Conservation (phyloP, 768 basidiomycete species). For the Phaeolepiota aurea region DNA sequence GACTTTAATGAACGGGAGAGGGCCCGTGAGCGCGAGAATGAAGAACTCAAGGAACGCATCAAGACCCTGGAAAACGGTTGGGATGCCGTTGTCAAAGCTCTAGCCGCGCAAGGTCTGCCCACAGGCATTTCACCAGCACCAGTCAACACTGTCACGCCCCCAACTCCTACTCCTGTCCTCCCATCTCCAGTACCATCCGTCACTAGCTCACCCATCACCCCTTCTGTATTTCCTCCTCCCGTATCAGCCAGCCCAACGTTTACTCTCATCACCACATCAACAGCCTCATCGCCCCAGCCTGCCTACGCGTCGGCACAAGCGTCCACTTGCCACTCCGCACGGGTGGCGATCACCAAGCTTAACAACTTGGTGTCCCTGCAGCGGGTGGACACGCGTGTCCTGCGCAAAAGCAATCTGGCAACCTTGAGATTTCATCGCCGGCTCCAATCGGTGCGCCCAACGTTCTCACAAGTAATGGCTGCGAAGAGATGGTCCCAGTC, state of each 20-base stretch:
- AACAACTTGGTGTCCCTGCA: slow-evolving; percentile 76
- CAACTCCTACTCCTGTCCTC: slow-evolving; percentile 19
- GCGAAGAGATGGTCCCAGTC: slow-evolving; percentile 10
- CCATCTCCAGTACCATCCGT: slow-evolving; percentile 34
- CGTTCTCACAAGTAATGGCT: slow-evolving; percentile 13
- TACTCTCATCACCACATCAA: slow-evolving; percentile 26
- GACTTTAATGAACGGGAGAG: slow-evolving; percentile 30
- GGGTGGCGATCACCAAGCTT: slow-evolving; percentile 80
- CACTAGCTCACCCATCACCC: slow-evolving; percentile 19
- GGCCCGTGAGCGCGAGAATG: slow-evolving; percentile 59
- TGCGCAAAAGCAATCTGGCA: slow-evolving; percentile 4
- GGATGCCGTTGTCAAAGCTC: slow-evolving; percentile 71
- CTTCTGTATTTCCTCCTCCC: slow-evolving; percentile 20
- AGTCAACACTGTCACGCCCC: slow-evolving; percentile 12
- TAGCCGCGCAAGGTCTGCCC: slow-evolving; percentile 60
- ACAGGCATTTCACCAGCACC: slow-evolving; percentile 27
- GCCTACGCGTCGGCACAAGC: slow-evolving; percentile 27
- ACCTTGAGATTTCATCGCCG: slow-evolving; percentile 13
- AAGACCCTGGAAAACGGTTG: slow-evolving; percentile 74
- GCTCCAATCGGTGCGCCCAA: slow-evolving; percentile 5
- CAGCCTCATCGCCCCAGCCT: slow-evolving; percentile 12
- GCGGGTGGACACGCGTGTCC: slow-evolving; percentile 67
- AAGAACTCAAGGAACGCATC: slow-evolving; percentile 68
- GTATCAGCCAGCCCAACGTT: slow-evolving; percentile 16
- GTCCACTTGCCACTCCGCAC: slow-evolving; percentile 96